A percentile compares a stretch with the other conserved stretches of the same genome.
Conservation (phyloP, 2,329 filamentous ascomycete species). For the Aspergillus sp. region DNA sequence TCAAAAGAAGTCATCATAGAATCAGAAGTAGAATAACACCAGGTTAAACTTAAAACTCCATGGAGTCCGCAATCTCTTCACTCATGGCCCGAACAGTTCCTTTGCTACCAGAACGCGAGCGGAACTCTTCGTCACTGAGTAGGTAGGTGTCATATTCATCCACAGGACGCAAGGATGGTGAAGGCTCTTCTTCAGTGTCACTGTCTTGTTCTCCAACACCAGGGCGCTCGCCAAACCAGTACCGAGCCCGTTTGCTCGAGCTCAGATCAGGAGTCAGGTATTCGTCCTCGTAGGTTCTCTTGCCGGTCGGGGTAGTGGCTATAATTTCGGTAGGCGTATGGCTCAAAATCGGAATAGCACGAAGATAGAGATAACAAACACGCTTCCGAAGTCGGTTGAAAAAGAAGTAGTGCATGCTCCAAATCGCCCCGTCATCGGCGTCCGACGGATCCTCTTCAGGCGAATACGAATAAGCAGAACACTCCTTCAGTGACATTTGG, state of each 20-base stretch:
- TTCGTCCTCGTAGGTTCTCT: conserved; percentile 45
- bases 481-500: conserved; percentile 88
- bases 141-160: conserved; percentile 41
- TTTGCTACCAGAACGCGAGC: conserved; percentile 34
- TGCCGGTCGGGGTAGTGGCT: conserved; percentile 37
- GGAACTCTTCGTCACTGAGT: conserved; percentile 41
- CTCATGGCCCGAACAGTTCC: conserved; percentile 48
- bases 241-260: conserved; percentile 75
- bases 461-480: conserved; percentile 82
- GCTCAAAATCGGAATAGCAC: conserved; percentile 71
- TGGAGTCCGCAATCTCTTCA: conserved; percentile 49
- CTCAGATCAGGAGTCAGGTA: conserved; percentile 50
- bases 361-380: conserved; percentile 88
- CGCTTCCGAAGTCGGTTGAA: conserved; percentile 91
- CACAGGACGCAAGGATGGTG: conserved; percentile 21
- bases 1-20: conserved; percentile 2
- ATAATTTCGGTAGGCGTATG: conserved; percentile 57
- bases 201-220: conserved; percentile 39
- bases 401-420: conserved; percentile 95
- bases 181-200: conserved; percentile 28
- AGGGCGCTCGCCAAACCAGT: conserved; percentile 74
- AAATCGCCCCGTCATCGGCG: conserved; percentile 89
- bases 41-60: conserved; percentile 43
- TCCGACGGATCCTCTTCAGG: conserved; percentile 88
- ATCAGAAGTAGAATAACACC: conserved; percentile 6